Evolutionary conservation across 257 asterid genomes (phyloP), one percentile per base, ranked within the genome.

Genomic region (Plantago elongata): DNA sequence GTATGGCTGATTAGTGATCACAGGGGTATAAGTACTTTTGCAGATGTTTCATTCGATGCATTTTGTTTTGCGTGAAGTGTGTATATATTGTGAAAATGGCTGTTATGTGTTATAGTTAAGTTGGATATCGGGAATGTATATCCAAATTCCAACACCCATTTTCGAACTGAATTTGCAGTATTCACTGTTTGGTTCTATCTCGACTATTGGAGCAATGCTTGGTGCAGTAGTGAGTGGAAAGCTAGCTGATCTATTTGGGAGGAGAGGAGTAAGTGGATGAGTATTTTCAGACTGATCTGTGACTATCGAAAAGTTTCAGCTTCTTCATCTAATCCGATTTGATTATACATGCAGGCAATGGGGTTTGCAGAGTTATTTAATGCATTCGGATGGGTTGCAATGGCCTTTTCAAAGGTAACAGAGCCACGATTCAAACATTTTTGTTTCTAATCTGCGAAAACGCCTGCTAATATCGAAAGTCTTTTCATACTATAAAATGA

Each of bases 221-320:
- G 96, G 96, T 60, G 98, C 96, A 49, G 37, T 91, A 30, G 66
- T 73, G 74, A 86, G 98, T 70, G 98, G 98, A 66, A 88, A 78
- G 75, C 65, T 86, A 61, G 95, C 98, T 40, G 96, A 91, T 88
- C 57, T 73, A 60, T 49, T 83, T 11, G 96, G 96, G 70, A 77
- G 96, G 75, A 88, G 82, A 77, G 80, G 81, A 65, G 98, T 91
- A 78, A 79, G 86, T 54, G 67, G 38, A 66, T 52, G 10, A 27
- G 51, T 60, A 5, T 43, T 62, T 56, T 48, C 67, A 27, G 29
- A 42, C 29, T 57, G 59, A 1, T 22, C 27, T 38, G 38, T 51
- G 27, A 29, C 45, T 61, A 22, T 59, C 13, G 13, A 40, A 68
- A 45, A 18, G 51, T 34, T 44, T 42, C 44, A 30, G 46, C 18